Evolutionary conservation across 495 filamentous ascomycete species (phyloP), one percentile per base, ranked within the genome.

Genomic region (Penicillium psychrofluorescens): DNA sequence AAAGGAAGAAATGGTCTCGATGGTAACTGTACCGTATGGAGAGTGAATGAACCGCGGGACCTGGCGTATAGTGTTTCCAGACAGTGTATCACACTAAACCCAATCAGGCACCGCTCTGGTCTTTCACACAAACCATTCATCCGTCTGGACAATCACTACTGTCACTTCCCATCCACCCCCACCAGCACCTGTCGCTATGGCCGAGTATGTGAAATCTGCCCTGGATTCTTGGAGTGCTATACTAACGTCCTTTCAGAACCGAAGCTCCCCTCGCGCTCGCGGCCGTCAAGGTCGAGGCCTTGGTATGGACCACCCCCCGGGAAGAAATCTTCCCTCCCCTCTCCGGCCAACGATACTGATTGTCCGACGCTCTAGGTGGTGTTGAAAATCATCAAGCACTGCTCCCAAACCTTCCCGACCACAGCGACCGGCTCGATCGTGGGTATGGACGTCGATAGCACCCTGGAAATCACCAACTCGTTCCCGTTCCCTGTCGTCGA

Each of bases 331-430:
- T 42, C 43, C 48, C 48, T 44, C 8, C 44, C 56, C 57, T 63
- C 52, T 53, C 53, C 62, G 53, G 54, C 51, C 41, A 57, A 38
- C 55, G 50, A 47, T 61, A 55, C 53, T 48, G 30, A 59, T 59
- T 22, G 52, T 53, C 41, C 46, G 28, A 38, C 44, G 29, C 45
- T 52, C 34, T 61, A 94, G 88, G 88, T 95, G 61, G 88, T 91
- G 41, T 88, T 95, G 88, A 95, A 95, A 71, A 88, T 96, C 57
- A 88, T 92, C 57, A 95, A 90, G 72, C 88, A 94, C 74, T 85
- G 84, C 75, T 83, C 87, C 22, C 77, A 88, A 49, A 75, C 74
- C 45, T 97, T 94, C 71, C 94, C 91, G 43, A 89, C 88, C 30
- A 86, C 80, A 15, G 88, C 90, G 42, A 97, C 88, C 41, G 90